Evolutionary conservation across 2,329 filamentous ascomycete species (phyloP).

Genomic region (Emmonsiellopsis sp.): DNA sequence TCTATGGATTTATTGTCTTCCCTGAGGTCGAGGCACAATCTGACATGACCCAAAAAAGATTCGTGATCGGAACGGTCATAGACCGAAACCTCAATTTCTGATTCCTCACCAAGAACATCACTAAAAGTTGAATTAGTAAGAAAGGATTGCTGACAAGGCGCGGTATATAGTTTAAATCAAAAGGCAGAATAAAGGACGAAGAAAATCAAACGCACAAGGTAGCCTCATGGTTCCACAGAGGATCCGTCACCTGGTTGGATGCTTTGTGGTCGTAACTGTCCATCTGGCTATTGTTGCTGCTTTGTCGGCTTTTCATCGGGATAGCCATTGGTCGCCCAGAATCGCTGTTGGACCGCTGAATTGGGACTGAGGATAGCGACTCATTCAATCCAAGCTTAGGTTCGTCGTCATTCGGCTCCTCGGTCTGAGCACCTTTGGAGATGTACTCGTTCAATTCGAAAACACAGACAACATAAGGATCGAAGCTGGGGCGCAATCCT

Average conservation of each 20-base stretch:
- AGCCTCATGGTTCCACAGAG: slow-evolving; percentile 92
- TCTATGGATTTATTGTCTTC: slow-evolving; percentile 62
- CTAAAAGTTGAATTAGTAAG: slow-evolving; percentile 40
- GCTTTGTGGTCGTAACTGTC: slow-evolving; percentile 52
- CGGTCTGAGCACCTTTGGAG: slow-evolving; percentile 68
- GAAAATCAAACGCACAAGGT: slow-evolving; percentile 63
- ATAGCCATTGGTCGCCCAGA: slow-evolving; percentile 83
- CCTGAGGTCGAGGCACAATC: slow-evolving; percentile 64
- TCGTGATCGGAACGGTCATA: slow-evolving; percentile 83
- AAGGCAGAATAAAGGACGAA: not conserved
- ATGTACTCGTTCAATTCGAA: slow-evolving; percentile 97
- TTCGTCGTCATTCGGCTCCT: slow-evolving; percentile 53
- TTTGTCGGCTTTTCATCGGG: slow-evolving; percentile 92
- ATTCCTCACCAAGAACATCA: slow-evolving; percentile 87
- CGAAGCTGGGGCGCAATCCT: slow-evolving; percentile 68
- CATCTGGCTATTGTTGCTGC: slow-evolving; percentile 79
- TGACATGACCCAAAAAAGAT: slow-evolving; percentile 83
- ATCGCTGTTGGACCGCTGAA: slow-evolving; percentile 67
- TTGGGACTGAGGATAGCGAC: slow-evolving; percentile 47
- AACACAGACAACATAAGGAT: slow-evolving; percentile 92
- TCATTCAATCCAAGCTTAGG: slow-evolving; percentile 48
- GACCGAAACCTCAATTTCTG: slow-evolving; percentile 83
- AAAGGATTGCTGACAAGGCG: not conserved
- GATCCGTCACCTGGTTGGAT: slow-evolving; percentile 65
- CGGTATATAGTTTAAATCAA: not conserved